Evolutionary conservation across 2,329 filamentous ascomycete genomes (phyloP).

Genomic region (Curvularia sp.): DNA sequence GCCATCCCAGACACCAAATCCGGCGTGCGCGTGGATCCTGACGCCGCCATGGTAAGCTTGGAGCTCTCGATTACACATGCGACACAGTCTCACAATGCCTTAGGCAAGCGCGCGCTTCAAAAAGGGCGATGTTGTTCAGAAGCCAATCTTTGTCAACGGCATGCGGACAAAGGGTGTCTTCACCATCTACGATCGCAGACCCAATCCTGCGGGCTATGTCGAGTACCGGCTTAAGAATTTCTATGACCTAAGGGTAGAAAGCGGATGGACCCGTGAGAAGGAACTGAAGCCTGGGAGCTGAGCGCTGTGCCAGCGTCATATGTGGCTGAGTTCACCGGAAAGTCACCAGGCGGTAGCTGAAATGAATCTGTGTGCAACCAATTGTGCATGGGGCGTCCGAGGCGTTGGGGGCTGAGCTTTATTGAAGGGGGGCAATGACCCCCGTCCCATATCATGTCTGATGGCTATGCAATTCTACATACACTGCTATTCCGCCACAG

Average conservation of each 20-base stretch:
- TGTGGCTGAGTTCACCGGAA: constrained; percentile 37
- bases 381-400: constrained; percentile 30
- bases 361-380: constrained; percentile 11
- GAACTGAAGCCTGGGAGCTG: constrained; percentile 31
- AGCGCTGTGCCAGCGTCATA: constrained; percentile 12
- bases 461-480: constrained; percentile 28
- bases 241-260: constrained; percentile 19
- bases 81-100: constrained; percentile 8
- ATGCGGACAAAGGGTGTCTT: constrained; percentile 33
- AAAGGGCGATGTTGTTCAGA: constrained; percentile 38
- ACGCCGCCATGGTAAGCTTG: constrained; percentile 25
- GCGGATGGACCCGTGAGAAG: constrained; percentile 43
- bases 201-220: constrained; percentile 23
- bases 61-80: background rate
- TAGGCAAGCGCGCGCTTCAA: constrained; percentile 35
- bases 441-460: constrained; percentile 10
- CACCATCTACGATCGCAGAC: constrained; percentile 20
- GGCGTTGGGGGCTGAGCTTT: constrained; percentile 26
- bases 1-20: constrained; percentile 36
- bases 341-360: constrained; percentile 22
- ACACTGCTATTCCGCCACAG: constrained; percentile 38
- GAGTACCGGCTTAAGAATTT: constrained; percentile 41
- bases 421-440: constrained; percentile 16
- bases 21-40: constrained; percentile 28
- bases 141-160: constrained; percentile 31